Evolutionary conservation across 495 filamentous ascomycete species (phyloP).

Genomic region (Platismatia glauca): DNA sequence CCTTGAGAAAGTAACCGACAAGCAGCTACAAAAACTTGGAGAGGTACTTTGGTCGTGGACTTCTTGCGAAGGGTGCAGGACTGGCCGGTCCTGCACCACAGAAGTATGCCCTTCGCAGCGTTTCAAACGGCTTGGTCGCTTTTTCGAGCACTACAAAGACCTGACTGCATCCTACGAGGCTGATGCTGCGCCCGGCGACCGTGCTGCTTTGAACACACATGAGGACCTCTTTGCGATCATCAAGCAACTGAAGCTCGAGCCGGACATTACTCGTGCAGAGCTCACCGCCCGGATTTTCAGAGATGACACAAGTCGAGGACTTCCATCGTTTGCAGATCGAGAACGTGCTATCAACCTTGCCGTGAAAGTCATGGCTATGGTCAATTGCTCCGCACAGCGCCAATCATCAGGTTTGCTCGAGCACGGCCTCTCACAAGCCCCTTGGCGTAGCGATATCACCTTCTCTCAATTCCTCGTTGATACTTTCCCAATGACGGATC

Average conservation of each 20-base stretch:
- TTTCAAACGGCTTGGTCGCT: constrained; percentile 21
- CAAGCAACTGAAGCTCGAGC: constrained; percentile 14
- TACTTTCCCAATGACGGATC: constrained; percentile 26
- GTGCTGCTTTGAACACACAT: constrained; percentile 24
- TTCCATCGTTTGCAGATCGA: constrained; percentile 16
- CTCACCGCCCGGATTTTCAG: background rate
- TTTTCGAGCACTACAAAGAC: constrained; percentile 30
- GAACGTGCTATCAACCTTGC: constrained; percentile 28
- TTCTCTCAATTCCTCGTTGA: constrained; percentile 23
- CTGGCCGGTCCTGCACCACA: constrained; percentile 14
- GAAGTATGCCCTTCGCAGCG: constrained; percentile 21
- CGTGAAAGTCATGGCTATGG: constrained; percentile 30
- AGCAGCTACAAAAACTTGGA: constrained; percentile 1
- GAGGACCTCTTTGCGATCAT: constrained; percentile 29
- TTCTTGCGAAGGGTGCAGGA: constrained; percentile 23
- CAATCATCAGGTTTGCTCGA: constrained; percentile 24
- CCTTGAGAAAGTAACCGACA: constrained; percentile 6
- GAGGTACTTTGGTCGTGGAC: constrained; percentile 27
- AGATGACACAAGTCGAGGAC: constrained; percentile 3
- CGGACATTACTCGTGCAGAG: constrained; percentile 7
- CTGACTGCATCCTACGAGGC: constrained; percentile 26
- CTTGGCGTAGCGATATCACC: constrained; percentile 23
- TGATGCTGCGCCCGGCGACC: constrained; percentile 7
- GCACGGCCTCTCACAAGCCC: constrained; percentile 18
- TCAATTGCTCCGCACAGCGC: constrained; percentile 24